phyloP scores from a whole-genome alignment of 139 green algal genomes.

The Tetradesmus obliquus region DNA sequence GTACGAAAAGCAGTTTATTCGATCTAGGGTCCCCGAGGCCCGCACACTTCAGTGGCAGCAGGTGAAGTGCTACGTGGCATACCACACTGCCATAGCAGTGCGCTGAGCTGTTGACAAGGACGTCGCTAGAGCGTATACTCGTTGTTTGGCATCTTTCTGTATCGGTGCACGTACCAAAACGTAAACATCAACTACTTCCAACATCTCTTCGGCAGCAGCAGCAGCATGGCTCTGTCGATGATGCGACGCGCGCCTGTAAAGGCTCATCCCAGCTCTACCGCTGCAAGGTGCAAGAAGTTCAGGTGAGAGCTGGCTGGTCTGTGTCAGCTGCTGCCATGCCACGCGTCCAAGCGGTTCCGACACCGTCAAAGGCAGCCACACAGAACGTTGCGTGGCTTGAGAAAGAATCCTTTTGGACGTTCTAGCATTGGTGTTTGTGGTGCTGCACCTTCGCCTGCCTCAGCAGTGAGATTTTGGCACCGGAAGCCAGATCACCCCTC shows the following conservation, averaged over 20 bases:
- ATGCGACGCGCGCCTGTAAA: background rate
- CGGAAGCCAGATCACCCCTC: background rate
- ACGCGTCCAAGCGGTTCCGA: background rate
- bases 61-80: too few species aligned
- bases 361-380: background rate
- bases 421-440: too few species aligned
- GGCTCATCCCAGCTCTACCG: background rate
- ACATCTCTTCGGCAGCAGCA: background rate
- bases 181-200: background rate
- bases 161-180: too few species aligned
- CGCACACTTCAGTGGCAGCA: too few species aligned
- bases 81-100: too few species aligned
- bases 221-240: background rate
- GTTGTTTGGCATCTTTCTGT: too few species aligned
- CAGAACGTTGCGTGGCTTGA: background rate
- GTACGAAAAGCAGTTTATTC: too few species aligned
- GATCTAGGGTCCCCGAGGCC: too few species aligned
- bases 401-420: background rate
- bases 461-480: too few species aligned
- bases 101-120: too few species aligned
- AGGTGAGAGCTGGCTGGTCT: background rate
- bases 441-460: too few species aligned
- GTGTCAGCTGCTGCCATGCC: background rate
- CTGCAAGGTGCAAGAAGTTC: background rate
- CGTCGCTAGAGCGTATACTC: too few species aligned